Base-by-base conservation (phyloP, 192 early-diverging fungal genomes). In the Rhizophagus clarus region DNA sequence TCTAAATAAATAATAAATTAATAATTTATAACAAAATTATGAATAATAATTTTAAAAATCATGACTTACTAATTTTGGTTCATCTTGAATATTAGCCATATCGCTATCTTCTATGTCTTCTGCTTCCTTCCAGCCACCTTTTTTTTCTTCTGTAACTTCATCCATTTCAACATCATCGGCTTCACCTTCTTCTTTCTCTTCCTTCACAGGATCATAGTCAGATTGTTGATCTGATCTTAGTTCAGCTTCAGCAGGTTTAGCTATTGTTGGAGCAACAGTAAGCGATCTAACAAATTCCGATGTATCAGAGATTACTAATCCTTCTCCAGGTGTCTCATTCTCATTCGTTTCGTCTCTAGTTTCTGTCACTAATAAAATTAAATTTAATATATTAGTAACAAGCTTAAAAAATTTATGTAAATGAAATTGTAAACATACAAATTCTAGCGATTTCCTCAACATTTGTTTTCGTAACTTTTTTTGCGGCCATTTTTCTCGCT, bases 201-300 rank as follows among this genome's bases (percentile, higher is more conserved):
- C 82, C 31, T 81, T 76, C 7, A 76, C 81, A 15, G 81, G 70
- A n/a, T 74, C 79, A 1, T 73, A 83, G 29, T 82, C 83, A 26
- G 72, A 74, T 4, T 74, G 84, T 76, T 66, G 66, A 26, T 2
- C 24, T 17, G 63, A 14, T 61, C 31, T 67, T 1, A 2, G n/a
- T 31, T 31, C 51, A 32, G 80, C 80, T 63, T 74, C 78, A 31
- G 70, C 26, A 56, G 70, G 75, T 67, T 78, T 78, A 28, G 79
- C 45, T 32, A 84, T 72, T 15, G 85, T 71, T 22, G 86, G 61
- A 17, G 82, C 83, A 17, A 88, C 82, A 2, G 84, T 75, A 1
- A 95, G 85, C 5, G 84, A 88, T 61, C 90, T 89, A 3, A 97
- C 94, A 88, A 98, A 98, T 83, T 98, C 97, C 12, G 94, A 91